A percentile compares a stretch with the other conserved stretches of the same genome.
These are phyloP conservation scores for Fusarium chuoi DNA, from an alignment of 2,329 filamentous ascomycete species.

Conservation along the genomic window DNA sequence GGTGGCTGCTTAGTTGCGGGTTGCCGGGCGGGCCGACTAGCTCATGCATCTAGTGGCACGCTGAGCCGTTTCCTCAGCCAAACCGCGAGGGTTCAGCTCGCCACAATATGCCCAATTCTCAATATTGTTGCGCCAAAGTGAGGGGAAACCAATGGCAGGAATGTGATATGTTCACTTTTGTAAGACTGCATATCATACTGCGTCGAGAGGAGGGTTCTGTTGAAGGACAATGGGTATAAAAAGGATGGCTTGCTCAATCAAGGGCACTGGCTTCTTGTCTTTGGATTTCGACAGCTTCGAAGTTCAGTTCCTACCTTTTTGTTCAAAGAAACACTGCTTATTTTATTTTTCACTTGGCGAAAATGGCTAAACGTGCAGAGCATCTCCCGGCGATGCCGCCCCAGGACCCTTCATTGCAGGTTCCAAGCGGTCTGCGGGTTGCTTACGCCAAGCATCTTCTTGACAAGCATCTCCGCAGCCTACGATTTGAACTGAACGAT, in stretches of 20 bases:
- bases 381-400: not conserved
- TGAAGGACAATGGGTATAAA: not conserved
- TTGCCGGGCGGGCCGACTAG: not conserved
- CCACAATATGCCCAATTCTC: not conserved
- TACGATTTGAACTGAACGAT: not conserved
- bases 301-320: rapidly evolving
- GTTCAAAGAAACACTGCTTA: rapidly evolving
- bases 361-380: slow-evolving; percentile 10
- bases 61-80: not conserved
- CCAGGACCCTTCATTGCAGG: not conserved
- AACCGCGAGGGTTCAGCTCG: not conserved
- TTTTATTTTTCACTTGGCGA: rapidly evolving
- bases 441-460: slow-evolving; percentile 9
- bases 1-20: not conserved
- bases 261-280: rapidly evolving
- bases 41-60: not conserved
- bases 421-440: not conserved
- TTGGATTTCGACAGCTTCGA: rapidly evolving
- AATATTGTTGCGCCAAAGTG: not conserved
- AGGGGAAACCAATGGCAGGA: not conserved
- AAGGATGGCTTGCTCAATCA: rapidly evolving
- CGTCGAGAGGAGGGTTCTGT: not conserved
- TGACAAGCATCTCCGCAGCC: not conserved
- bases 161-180: slow-evolving; percentile 1
- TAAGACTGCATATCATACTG: not conserved